phyloP scores from a whole-genome alignment of 1,284 basidiomycete species.

The Heterobasidion irregulare region DNA sequence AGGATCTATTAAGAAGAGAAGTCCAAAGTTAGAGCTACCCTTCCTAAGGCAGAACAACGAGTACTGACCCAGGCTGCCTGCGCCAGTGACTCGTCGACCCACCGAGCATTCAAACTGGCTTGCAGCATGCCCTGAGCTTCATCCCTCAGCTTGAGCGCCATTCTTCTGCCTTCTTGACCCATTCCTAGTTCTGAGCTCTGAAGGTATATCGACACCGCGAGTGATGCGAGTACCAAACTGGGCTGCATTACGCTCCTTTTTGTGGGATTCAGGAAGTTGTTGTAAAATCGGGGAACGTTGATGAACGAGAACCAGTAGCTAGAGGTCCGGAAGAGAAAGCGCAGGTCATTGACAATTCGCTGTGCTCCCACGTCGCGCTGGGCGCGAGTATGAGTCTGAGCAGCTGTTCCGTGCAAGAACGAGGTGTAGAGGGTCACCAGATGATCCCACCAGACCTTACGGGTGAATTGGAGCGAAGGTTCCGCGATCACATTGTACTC shows the following conservation, averaged over 20 bases:
- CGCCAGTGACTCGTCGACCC: slow-evolving; percentile 63
- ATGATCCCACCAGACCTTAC: slow-evolving; percentile 73
- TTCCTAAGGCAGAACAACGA: neutral
- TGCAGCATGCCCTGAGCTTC: slow-evolving; percentile 65
- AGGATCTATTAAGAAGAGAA: slow-evolving; percentile 37
- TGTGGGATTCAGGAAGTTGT: slow-evolving; percentile 44
- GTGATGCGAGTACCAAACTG: slow-evolving; percentile 52
- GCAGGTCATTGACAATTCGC: slow-evolving; percentile 48
- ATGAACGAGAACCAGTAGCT: slow-evolving; percentile 69
- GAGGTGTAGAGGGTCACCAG: slow-evolving; percentile 47
- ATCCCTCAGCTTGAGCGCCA: slow-evolving; percentile 51
- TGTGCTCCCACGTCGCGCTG: slow-evolving; percentile 37
- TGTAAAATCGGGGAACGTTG: slow-evolving; percentile 59
- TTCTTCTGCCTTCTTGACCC: slow-evolving; percentile 38
- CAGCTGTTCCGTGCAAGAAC: slow-evolving; percentile 15
- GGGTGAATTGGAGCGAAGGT: slow-evolving; percentile 56
- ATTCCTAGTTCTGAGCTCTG: slow-evolving; percentile 56
- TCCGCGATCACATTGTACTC: slow-evolving; percentile 20
- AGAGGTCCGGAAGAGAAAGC: slow-evolving; percentile 53
- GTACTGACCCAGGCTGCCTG: slow-evolving; percentile 65
- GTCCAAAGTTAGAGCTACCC: neutral
- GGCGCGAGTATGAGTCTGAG: slow-evolving; percentile 21
- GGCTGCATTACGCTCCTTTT: slow-evolving; percentile 55
- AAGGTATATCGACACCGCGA: slow-evolving; percentile 59
- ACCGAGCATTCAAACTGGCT: slow-evolving; percentile 57